These are phyloP conservation scores for Candida xyloterini DNA, from an alignment of 805 yeast genomes.

Conservation along the genomic window DNA sequence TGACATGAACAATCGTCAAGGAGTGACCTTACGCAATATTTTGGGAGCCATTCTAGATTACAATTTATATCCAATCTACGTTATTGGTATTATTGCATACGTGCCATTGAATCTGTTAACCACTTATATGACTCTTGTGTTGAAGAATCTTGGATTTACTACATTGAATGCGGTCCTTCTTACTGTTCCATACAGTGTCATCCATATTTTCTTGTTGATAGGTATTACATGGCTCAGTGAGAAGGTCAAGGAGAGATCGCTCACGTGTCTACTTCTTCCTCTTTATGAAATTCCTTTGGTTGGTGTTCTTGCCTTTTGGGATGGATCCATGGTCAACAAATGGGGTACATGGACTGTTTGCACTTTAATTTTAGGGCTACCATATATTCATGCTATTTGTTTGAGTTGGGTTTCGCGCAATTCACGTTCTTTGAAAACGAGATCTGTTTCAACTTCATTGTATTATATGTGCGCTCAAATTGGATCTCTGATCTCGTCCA, in stretches of 20 bases:
- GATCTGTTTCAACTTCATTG: constrained; percentile 32
- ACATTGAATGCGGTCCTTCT: constrained; percentile 31
- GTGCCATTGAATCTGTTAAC: constrained; percentile 36
- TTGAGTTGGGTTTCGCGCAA: constrained; percentile 33
- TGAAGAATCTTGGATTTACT: constrained; percentile 45
- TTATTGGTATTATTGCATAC: constrained; percentile 38
- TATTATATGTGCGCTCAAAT: constrained; percentile 31
- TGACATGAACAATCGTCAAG: constrained; percentile 57
- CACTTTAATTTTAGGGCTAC: constrained; percentile 34
- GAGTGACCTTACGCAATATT: constrained; percentile 38
- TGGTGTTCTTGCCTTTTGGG: constrained; percentile 15
- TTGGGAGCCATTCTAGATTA: constrained; percentile 41
- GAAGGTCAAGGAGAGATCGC: constrained; percentile 41
- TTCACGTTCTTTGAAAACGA: constrained; percentile 27
- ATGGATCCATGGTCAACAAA: constrained; percentile 11
- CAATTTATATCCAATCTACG: constrained; percentile 50
- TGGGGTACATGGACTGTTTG: constrained; percentile 19
- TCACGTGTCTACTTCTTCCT: constrained; percentile 30
- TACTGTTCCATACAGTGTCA: constrained; percentile 21
- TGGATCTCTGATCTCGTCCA: constrained; percentile 27
- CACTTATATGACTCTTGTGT: constrained; percentile 44
- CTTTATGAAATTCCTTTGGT: constrained; percentile 14
- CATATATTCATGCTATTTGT: constrained; percentile 39
- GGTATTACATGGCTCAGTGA: constrained; percentile 32
- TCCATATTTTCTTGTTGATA: constrained; percentile 9